Conservation (phyloP, 371 early-diverging fungal species). For the Dichotomocladium elegans region DNA sequence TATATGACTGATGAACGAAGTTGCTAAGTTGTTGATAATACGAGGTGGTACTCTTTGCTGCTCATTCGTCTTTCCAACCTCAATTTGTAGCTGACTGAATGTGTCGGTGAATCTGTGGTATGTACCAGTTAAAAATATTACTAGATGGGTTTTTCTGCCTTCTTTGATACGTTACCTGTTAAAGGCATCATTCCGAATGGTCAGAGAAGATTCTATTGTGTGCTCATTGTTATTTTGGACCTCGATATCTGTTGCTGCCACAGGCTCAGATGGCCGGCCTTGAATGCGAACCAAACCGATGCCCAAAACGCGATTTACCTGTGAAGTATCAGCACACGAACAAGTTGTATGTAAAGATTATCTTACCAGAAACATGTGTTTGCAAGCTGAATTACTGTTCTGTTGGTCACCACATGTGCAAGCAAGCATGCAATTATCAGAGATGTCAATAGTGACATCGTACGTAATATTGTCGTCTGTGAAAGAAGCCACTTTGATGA, state of each 20-base stretch:
- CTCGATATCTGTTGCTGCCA: neutral
- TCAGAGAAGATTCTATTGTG: neutral
- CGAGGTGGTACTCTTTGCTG: neutral
- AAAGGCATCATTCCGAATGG: neutral
- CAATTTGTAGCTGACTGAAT: neutral
- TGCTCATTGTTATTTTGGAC: neutral
- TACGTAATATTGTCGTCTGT: neutral
- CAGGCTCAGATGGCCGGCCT: neutral
- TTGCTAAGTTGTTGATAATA: neutral
- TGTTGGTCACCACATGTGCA: neutral
- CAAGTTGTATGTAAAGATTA: neutral
- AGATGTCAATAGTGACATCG: neutral
- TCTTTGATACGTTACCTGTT: neutral
- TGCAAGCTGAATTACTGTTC: neutral
- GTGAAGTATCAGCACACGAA: neutral
- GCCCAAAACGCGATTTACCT: neutral
- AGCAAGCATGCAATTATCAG: neutral
- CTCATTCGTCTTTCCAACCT: too few relatives aligned
- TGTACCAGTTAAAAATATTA: neutral
- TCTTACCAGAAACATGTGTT: neutral
- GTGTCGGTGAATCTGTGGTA: neutral
- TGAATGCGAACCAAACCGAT: neutral
- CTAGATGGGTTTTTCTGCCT: neutral
- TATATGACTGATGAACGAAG: neutral
- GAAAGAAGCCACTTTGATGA: neutral